These are phyloP conservation scores for Pseudogymnoascus sp. DNA, from an alignment of 2,329 filamentous ascomycete species.

Conservation along the genomic window DNA sequence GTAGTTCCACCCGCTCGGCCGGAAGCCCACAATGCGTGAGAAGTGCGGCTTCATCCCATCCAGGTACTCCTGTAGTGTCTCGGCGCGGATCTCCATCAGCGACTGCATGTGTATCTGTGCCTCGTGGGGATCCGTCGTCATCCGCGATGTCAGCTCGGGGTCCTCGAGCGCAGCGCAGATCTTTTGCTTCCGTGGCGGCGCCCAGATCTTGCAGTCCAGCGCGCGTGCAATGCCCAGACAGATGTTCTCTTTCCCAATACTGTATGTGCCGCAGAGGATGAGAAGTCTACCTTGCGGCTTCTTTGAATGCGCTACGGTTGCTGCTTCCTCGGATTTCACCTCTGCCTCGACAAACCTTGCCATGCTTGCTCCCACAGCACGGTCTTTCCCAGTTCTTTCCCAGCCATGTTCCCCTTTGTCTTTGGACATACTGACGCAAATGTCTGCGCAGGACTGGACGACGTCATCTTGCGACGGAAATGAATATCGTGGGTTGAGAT, in stretches of 20 bases:
- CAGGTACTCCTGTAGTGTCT: constrained; percentile 86
- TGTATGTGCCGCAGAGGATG: constrained; percentile 92
- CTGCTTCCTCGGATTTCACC: constrained; percentile 18
- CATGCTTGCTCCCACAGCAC: constrained; percentile 47
- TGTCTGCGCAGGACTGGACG: constrained; percentile 75
- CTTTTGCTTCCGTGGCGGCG: constrained; percentile 70
- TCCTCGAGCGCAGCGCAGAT: constrained; percentile 83
- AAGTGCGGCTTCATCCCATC: constrained; percentile 73
- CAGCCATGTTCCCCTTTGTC: constrained; percentile 48
- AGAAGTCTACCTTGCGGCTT: constrained; percentile 60
- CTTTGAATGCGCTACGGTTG: background rate
- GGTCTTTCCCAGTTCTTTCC: constrained; percentile 46
- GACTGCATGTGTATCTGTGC: constrained; percentile 98
- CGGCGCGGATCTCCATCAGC: constrained; percentile 84
- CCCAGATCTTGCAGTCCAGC: constrained; percentile 81
- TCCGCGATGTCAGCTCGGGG: constrained; percentile 63
- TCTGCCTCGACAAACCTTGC: constrained; percentile 43
- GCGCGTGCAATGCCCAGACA: constrained; percentile 87
- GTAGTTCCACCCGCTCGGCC: constrained; percentile 92
- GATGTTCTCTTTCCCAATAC: constrained; percentile 94
- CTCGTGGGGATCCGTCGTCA: constrained; percentile 72
- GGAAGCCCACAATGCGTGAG: constrained; percentile 77
- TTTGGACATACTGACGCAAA: constrained; percentile 71
- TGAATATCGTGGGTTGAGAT: constrained; percentile 88
- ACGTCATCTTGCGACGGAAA: constrained; percentile 88